Base-by-base conservation (phyloP, 2,329 filamentous ascomycete genomes). In the Alternaria atra region DNA sequence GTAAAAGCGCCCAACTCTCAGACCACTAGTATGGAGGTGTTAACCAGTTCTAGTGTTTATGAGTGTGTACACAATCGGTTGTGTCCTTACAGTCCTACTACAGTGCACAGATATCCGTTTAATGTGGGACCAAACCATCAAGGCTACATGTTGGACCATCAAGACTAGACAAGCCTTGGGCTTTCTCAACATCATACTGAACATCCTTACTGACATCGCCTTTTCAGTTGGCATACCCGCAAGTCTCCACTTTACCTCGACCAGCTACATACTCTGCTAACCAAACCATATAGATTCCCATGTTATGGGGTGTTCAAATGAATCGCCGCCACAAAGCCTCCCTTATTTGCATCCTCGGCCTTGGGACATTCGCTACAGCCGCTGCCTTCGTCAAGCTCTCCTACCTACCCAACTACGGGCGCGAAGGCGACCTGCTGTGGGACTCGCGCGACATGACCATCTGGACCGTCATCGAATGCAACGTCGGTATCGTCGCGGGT, bases 81-180 rank as follows among this genome's bases (percentile, higher is more conserved):
- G 82, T 64, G 79, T 81, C 55, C 76, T 84, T 72, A 85, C 84
- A 0, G 62, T 85, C 2, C 57, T 85, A 2, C 69, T 85, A 1
- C 83, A 86, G 59, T 86, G 84, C 50, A 79, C 77, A 6, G 77
- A 85, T 42, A 70, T 85, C 1, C 75, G 79, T 6, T 61, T 81
- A 0, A 76, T 80, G 29, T 86, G 84, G 84, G 82, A 86, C 61
- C 44, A 39, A 0, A 69, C 66, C 0, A 73, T 81, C 2, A 68
- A 77, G 9, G 72, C 77, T 0, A 78, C 73, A 1, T 86, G 84
- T 63, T 86, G 82, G 79, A 58, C 73, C 0, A 71, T 85, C 5
- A 74, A 81, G 20, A 20, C 20, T 2, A 20, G 20, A 20, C 20
- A 20, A 30, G 74, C 68, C 1, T 71, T 86, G 2, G 79, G 80